A percentile compares a stretch with the other conserved stretches of the same genome.
Conservation (phyloP, 192 early-diverging fungal species). For the Rhizophagus sp. region DNA sequence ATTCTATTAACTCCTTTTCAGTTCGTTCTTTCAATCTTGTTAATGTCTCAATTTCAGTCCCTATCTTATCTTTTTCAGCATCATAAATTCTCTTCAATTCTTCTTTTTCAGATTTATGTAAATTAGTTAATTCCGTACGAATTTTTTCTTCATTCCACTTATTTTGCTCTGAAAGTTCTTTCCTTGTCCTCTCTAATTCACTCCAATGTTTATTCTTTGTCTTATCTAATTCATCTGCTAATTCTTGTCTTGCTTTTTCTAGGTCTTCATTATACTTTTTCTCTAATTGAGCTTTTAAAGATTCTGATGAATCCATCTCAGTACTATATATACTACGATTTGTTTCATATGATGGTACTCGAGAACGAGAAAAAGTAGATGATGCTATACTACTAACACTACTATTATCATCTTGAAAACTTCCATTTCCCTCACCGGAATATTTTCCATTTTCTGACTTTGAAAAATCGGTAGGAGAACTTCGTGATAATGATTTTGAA, state of each 20-base stretch:
- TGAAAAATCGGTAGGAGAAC: not conserved
- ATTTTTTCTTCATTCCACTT: constrained; percentile 22
- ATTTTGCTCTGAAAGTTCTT: constrained; percentile 10
- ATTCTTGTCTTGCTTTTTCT: constrained; percentile 17
- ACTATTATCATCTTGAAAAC: too few relatives aligned
- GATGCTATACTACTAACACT: not conserved
- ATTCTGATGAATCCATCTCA: not conserved
- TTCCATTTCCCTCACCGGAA: too few relatives aligned
- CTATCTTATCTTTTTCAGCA: not conserved
- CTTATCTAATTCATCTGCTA: not conserved
- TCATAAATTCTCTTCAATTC: not conserved
- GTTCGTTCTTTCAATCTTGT: not conserved
- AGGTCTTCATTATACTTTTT: not conserved
- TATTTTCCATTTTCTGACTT: not conserved
- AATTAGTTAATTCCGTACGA: not conserved
- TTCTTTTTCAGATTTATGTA: constrained; percentile 7
- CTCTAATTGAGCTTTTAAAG: not conserved
- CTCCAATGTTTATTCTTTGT: constrained; percentile 19
- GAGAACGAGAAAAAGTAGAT: not conserved
- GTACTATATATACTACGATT: not conserved
- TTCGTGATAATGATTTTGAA: too few relatives aligned
- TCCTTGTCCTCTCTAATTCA: constrained; percentile 14
- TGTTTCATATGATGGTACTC: constrained; percentile 5
- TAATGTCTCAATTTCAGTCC: not conserved
- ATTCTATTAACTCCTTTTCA: not conserved